Evolutionary conservation across 169 alveolate species (phyloP).

Genomic region (Plasmodium vinckei): DNA sequence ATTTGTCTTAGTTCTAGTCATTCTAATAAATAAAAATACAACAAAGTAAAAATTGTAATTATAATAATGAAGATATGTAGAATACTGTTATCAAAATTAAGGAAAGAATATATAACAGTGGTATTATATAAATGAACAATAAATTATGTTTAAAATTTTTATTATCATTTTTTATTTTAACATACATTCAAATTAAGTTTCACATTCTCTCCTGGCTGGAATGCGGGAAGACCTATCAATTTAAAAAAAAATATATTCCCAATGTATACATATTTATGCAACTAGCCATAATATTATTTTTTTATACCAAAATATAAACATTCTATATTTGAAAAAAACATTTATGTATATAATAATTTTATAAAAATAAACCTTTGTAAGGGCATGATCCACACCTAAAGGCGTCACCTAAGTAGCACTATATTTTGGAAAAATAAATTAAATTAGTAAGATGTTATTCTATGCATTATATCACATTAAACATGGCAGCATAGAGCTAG

Average conservation of each 20-base stretch:
- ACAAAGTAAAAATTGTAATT: too few relatives aligned
- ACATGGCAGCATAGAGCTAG: too few relatives aligned
- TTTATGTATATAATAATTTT: not conserved
- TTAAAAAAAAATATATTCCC: not conserved
- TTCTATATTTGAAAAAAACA: not conserved
- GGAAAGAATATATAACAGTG: too few relatives aligned
- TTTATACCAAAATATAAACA: not conserved
- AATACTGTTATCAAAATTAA: too few relatives aligned
- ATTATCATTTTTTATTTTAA: conserved; percentile 7
- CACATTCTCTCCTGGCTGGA: conserved; percentile 74
- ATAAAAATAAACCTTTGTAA: conserved; percentile 45
- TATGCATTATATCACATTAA: too few relatives aligned
- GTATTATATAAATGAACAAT: too few relatives aligned
- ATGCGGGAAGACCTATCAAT: conserved; percentile 61
- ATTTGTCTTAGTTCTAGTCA: too few relatives aligned
- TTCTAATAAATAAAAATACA: too few relatives aligned
- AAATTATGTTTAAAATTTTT: not conserved
- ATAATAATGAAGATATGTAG: too few relatives aligned
- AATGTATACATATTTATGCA: not conserved
- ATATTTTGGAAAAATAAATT: not conserved
- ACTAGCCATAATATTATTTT: not conserved
- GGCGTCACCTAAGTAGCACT: conserved; percentile 75
- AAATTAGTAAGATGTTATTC: too few relatives aligned
- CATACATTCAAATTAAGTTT: conserved; percentile 72
- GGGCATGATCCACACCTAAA: conserved; percentile 76